Conservation (phyloP, 2,329 filamentous ascomycete species). For the Monilinia fructigena region DNA sequence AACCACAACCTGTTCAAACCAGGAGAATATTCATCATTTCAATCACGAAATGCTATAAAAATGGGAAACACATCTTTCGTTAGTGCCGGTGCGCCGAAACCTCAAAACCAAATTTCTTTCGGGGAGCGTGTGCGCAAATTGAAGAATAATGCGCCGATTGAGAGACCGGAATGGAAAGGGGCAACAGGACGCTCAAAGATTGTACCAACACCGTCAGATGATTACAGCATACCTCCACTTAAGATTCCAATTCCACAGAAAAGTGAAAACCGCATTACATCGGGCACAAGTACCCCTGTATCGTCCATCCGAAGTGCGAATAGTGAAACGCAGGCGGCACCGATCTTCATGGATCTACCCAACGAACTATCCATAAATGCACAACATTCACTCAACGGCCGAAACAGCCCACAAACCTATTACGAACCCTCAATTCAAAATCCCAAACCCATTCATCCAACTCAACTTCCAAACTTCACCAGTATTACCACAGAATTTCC, state of each 20-base stretch:
- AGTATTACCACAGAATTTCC: constrained; percentile 4
- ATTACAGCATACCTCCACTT: constrained; percentile 55
- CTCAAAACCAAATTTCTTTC: constrained; percentile 41
- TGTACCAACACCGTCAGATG: constrained; percentile 63
- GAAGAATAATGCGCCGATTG: constrained; percentile 36
- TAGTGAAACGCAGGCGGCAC: constrained; percentile 36
- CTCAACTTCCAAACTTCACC: constrained; percentile 6
- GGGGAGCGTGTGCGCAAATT: constrained; percentile 49
- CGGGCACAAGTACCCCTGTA: constrained; percentile 30
- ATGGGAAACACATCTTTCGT: constrained; percentile 34
- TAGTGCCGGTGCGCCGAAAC: constrained; percentile 37
- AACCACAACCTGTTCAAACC: constrained; percentile 57
- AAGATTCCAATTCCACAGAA: constrained; percentile 50
- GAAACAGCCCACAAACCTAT: constrained; percentile 26
- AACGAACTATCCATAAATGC: constrained; percentile 28
- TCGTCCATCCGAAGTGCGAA: constrained; percentile 32
- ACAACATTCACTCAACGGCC: constrained; percentile 26
- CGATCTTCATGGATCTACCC: constrained; percentile 27
- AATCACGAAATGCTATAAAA: constrained; percentile 25
- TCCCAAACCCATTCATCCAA: constrained; percentile 7
- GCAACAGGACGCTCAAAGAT: constrained; percentile 66
- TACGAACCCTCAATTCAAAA: constrained; percentile 12
- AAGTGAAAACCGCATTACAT: constrained; percentile 44
- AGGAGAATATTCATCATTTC: constrained; percentile 46
- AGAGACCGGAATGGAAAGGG: constrained; percentile 66